Percentiles rank a stretch among this genome's conserved stretches.
Evolutionary conservation across 2,329 filamentous ascomycete species (phyloP).

Genomic region (Lanzia echinophila): DNA sequence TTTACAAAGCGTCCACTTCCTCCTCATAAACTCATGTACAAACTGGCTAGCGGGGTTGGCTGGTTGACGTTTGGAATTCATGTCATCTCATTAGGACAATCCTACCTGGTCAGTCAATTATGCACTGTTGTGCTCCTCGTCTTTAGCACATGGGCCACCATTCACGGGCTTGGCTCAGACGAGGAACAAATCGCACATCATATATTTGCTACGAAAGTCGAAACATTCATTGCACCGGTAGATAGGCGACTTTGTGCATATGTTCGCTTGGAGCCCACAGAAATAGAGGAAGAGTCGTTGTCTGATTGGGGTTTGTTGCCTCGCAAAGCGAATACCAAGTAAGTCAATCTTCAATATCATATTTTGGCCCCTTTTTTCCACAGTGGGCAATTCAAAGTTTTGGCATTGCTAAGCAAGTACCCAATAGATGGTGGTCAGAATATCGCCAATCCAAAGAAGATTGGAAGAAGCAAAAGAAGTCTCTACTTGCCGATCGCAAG

Average conservation of each 20-base stretch:
- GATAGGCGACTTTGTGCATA: constrained; percentile 1
- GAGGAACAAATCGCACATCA: too few relatives aligned
- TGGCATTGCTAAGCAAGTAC: not conserved
- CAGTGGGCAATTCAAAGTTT: not conserved
- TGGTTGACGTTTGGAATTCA: constrained; percentile 4
- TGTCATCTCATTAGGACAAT: constrained; percentile 6
- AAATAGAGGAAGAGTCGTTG: not conserved
- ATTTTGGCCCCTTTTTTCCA: too few relatives aligned
- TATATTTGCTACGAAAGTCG: too few relatives aligned
- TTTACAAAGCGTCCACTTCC: not conserved
- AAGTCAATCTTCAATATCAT: too few relatives aligned
- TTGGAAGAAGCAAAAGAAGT: not conserved
- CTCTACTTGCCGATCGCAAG: not conserved
- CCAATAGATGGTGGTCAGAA: not conserved
- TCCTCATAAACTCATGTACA: not conserved
- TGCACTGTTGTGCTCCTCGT: not conserved
- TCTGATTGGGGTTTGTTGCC: not conserved
- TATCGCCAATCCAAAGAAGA: not conserved
- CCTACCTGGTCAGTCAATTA: constrained; percentile 2
- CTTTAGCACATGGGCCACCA: too few relatives aligned
- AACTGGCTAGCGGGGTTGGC: not conserved
- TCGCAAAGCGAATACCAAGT: too few relatives aligned
- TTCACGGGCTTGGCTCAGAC: too few relatives aligned
- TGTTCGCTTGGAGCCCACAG: not conserved
- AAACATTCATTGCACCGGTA: too few relatives aligned